These are phyloP conservation scores for Lodderomyces elongisporus DNA, from an alignment of 1,139 yeast species.

Conservation along the genomic window DNA sequence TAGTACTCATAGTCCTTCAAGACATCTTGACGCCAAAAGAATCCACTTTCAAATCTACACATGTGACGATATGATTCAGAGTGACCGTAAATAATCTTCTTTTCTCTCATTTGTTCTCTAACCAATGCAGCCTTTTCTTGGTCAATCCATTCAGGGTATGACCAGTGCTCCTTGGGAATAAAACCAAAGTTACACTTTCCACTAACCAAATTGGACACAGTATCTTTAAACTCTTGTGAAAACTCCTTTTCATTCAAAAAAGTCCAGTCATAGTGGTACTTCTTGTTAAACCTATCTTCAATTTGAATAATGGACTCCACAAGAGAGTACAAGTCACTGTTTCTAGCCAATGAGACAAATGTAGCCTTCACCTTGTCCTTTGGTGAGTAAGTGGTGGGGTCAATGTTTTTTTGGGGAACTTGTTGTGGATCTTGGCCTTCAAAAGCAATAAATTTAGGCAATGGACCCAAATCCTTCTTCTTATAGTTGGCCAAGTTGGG, in stretches of 20 bases:
- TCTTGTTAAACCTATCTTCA: conserved; percentile 42
- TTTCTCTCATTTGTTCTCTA: conserved; percentile 48
- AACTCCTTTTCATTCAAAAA: conserved; percentile 42
- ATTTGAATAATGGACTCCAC: conserved; percentile 39
- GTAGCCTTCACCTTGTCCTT: conserved; percentile 38
- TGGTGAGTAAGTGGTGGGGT: conserved; percentile 9
- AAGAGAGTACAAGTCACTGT: conserved; percentile 32
- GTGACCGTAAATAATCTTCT: conserved; percentile 56
- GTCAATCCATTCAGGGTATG: conserved; percentile 57
- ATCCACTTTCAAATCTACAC: conserved; percentile 92
- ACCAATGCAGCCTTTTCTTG: conserved; percentile 49
- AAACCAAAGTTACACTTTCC: conserved; percentile 41
- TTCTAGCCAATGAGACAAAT: conserved; percentile 43
- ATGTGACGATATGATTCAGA: conserved; percentile 68
- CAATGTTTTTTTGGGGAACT: conserved; percentile 11
- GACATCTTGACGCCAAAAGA: conserved; percentile 74
- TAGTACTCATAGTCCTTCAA: conserved; percentile 74
- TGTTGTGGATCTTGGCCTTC: conserved; percentile 11
- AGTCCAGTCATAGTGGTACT: conserved; percentile 44
- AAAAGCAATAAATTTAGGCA: conserved; percentile 8
- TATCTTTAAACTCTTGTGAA: conserved; percentile 34
- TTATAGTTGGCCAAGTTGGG: conserved; percentile 7
- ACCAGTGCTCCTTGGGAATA: conserved; percentile 45
- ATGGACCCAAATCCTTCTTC: conserved; percentile 8
- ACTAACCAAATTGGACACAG: conserved; percentile 29